Conservation (phyloP, 257 asterid species). For the Echites panduratus region DNA sequence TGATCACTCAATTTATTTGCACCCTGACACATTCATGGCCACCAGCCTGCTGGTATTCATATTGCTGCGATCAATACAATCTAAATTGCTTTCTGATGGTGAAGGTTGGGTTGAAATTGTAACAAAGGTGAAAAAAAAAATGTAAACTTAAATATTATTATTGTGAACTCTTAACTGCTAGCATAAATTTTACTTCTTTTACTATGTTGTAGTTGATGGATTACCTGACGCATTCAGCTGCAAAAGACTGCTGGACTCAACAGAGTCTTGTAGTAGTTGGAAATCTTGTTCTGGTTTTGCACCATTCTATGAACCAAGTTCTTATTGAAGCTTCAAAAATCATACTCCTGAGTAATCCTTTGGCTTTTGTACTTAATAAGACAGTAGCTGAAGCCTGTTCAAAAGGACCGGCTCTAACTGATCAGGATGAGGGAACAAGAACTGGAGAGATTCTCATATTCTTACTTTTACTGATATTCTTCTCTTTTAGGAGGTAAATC, state of each 20-base stretch:
- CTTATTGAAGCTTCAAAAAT: conserved; percentile 70
- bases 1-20: conserved; percentile 30
- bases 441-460: conserved; percentile 54
- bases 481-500: conserved; percentile 72
- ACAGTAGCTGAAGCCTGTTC: conserved; percentile 54
- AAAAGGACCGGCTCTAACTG: conserved; percentile 68
- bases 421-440: conserved; percentile 59
- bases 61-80: conserved; percentile 47
- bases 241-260: conserved; percentile 54
- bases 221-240: conserved; percentile 36
- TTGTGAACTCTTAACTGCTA: conserved; percentile 8
- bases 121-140: conserved; percentile 40
- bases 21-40: conserved; percentile 39
- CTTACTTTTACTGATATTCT: conserved; percentile 56
- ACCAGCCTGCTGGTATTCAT: conserved; percentile 44
- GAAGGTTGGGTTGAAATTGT: conserved; percentile 69
- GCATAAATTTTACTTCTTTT: conserved; percentile 10
- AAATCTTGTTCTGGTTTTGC: conserved; percentile 58
- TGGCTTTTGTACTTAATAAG: conserved; percentile 40
- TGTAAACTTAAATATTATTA: neutral
- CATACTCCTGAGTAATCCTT: conserved; percentile 52
- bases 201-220: conserved; percentile 50
- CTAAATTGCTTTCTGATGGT: conserved; percentile 47
- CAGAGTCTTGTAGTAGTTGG: conserved; percentile 51
- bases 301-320: conserved; percentile 62